These are phyloP conservation scores for Dendrobium chrysotoxum DNA, from an alignment of 106 monocot species.

Conservation along the genomic window DNA sequence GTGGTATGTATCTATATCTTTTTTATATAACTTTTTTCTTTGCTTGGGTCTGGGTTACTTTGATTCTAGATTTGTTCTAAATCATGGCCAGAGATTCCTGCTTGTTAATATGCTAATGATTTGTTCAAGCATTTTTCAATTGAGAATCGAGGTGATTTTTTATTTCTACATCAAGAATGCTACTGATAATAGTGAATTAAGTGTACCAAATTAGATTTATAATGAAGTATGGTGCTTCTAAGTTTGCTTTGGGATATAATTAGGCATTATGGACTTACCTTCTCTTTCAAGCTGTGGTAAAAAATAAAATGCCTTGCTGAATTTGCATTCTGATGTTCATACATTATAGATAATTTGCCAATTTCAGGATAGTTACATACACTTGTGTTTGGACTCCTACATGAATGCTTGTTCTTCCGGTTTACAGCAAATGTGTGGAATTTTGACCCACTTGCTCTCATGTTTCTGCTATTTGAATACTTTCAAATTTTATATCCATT, in stretches of 20 bases:
- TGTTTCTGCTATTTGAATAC: too few species aligned
- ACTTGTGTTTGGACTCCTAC: too few species aligned
- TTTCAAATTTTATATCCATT: too few species aligned
- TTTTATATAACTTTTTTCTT: not conserved
- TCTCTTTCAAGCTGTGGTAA: not conserved
- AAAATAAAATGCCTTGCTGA: not conserved
- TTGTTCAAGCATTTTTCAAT: not conserved
- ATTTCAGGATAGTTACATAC: too few species aligned
- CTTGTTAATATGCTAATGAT: not conserved
- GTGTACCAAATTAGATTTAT: not conserved
- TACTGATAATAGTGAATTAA: not conserved
- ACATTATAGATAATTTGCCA: too few species aligned
- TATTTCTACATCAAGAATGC: not conserved
- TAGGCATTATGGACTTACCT: not conserved
- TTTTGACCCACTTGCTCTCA: too few species aligned
- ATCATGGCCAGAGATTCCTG: not conserved
- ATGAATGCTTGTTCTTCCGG: too few species aligned
- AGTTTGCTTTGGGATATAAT: not conserved
- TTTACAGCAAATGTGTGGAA: too few species aligned
- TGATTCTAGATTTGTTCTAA: conserved; percentile 1
- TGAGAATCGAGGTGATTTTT: not conserved
- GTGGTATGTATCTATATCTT: conserved; percentile 11
- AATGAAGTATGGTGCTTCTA: not conserved
- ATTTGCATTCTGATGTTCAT: not conserved
- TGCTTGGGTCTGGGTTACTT: not conserved